These are phyloP conservation scores for Paraphaeosphaeria sporulosa DNA, from an alignment of 2,329 filamentous ascomycete species.

Conservation along the genomic window DNA sequence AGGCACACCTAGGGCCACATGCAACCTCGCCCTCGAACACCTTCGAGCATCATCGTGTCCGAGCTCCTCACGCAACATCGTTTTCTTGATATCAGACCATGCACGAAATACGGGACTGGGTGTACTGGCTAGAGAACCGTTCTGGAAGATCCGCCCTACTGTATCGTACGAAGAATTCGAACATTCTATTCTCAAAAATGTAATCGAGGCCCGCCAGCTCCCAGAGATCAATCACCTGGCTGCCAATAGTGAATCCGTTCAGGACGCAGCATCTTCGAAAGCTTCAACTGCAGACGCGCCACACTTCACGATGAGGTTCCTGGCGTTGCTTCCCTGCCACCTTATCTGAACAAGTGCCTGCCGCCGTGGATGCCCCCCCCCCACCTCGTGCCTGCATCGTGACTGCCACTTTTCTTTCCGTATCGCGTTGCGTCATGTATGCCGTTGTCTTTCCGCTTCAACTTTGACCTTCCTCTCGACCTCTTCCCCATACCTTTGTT, in stretches of 20 bases:
- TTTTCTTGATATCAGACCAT: too few species aligned
- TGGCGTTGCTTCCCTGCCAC: not conserved
- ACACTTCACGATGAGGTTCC: not conserved
- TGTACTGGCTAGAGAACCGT: too few species aligned
- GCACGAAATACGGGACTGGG: too few species aligned
- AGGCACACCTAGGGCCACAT: not conserved
- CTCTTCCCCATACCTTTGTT: slow-evolving; percentile 11
- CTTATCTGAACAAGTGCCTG: slow-evolving; percentile 3
- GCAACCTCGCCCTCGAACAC: not conserved
- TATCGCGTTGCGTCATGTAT: slow-evolving; percentile 7
- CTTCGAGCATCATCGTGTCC: not conserved
- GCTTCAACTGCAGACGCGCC: not conserved
- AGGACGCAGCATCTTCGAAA: too few species aligned
- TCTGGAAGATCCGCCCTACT: too few species aligned
- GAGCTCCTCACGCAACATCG: not conserved
- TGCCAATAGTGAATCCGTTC: too few species aligned
- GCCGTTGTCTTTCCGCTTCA: slow-evolving; percentile 3
- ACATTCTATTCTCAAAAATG: too few species aligned
- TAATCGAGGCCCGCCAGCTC: too few species aligned
- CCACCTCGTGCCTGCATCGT: slow-evolving; percentile 8
- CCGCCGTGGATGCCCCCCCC: not conserved
- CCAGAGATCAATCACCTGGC: too few species aligned
- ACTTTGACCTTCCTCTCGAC: slow-evolving; percentile 4
- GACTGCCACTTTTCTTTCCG: slow-evolving; percentile 6
- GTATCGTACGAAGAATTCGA: too few species aligned